These are phyloP conservation scores for Magnolia sinica DNA, from an alignment of 164 flowering plant species.

Conservation along the genomic window DNA sequence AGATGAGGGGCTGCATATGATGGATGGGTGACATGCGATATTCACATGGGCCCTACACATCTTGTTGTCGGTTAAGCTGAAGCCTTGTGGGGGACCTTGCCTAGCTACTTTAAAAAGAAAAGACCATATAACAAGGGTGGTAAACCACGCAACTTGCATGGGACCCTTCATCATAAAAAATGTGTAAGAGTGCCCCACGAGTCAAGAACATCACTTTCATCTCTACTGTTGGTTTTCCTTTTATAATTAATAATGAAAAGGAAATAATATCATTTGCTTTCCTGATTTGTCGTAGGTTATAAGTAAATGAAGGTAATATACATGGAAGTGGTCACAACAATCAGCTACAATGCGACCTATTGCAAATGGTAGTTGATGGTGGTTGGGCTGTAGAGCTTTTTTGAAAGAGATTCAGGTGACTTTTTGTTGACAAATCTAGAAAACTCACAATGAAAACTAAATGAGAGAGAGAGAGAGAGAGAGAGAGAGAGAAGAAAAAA, in stretches of 20 bases:
- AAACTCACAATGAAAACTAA: neutral
- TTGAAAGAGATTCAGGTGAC: neutral
- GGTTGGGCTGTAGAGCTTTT: neutral
- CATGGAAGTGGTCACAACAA: neutral
- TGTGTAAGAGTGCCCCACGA: neutral
- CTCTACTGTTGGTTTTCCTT: neutral
- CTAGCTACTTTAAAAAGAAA: too few species aligned
- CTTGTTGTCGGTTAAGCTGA: too few species aligned
- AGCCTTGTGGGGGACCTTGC: too few species aligned
- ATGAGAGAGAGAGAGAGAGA: too few species aligned
- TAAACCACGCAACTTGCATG: too few species aligned
- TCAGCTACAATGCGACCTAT: neutral
- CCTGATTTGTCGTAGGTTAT: neutral
- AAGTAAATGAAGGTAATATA: neutral
- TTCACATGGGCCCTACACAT: too few species aligned
- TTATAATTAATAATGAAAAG: neutral
- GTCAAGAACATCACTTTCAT: constrained; percentile 9
- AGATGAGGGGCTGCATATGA: too few species aligned
- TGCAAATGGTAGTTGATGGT: constrained; percentile 4
- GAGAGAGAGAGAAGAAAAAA: too few species aligned
- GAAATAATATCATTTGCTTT: neutral
- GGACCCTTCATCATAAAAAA: neutral
- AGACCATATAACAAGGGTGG: too few species aligned
- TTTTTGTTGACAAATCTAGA: neutral
- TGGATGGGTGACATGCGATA: too few species aligned